These are phyloP conservation scores for Meira nashicola DNA, from an alignment of 1,284 basidiomycete species.

Conservation along the genomic window DNA sequence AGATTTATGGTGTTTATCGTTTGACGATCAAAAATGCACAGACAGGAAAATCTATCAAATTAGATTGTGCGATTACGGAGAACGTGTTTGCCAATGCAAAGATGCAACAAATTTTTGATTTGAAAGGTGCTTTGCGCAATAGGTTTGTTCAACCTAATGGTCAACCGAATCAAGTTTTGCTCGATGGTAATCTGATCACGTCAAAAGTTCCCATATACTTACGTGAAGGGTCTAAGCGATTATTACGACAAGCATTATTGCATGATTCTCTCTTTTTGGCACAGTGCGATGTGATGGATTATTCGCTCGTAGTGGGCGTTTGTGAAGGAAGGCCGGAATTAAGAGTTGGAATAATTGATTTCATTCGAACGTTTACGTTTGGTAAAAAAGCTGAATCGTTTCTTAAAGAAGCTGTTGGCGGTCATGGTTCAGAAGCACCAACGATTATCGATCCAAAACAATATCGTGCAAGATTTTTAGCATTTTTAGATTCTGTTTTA, in stretches of 20 bases:
- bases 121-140: slow-evolving; percentile 49
- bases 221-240: slow-evolving; percentile 88
- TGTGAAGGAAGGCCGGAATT: slow-evolving; percentile 42
- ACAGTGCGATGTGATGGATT: slow-evolving; percentile 74
- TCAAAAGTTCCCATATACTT: slow-evolving; percentile 75
- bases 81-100: slow-evolving; percentile 89
- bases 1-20: slow-evolving; percentile 93
- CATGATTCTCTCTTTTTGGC: slow-evolving; percentile 16
- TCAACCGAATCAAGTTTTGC: slow-evolving; percentile 70
- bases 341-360: slow-evolving; percentile 95
- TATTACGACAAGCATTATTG: slow-evolving; percentile 80
- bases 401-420: slow-evolving; percentile 88
- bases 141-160: slow-evolving; percentile 17
- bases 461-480: slow-evolving; percentile 48
- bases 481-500: slow-evolving; percentile 45
- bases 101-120: slow-evolving; percentile 64
- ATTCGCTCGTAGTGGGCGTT: slow-evolving; percentile 90
- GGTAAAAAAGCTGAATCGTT: slow-evolving; percentile 97
- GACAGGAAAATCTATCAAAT: slow-evolving; percentile 73
- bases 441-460: slow-evolving; percentile 50
- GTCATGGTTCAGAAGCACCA: slow-evolving; percentile 54
- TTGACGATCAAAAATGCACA: slow-evolving; percentile 82
- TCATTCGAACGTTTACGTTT: slow-evolving; percentile 90
- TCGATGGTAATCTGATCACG: slow-evolving; percentile 79
- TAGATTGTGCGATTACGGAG: slow-evolving; percentile 95